Conservation (phyloP, 2,329 filamentous ascomycete species). For the Microdochium paspali region DNA sequence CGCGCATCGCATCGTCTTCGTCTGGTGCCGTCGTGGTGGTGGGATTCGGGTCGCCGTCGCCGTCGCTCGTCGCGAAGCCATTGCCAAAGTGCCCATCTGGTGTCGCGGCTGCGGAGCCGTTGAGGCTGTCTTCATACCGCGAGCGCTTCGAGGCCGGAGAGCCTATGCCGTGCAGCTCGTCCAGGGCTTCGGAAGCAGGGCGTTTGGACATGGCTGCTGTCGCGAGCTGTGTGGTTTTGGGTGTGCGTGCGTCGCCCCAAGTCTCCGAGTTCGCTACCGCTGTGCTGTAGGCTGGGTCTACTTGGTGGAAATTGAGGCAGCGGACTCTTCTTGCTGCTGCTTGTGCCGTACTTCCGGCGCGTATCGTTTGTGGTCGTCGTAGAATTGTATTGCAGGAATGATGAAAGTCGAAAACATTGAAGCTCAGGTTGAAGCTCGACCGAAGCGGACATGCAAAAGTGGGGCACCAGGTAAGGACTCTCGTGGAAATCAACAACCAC, state of each 20-base stretch:
- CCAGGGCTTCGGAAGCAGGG: constrained; percentile 49
- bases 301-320: neutral
- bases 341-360: neutral
- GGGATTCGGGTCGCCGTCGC: constrained; percentile 14
- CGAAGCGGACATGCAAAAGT: neutral
- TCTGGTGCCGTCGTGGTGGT: constrained; percentile 12
- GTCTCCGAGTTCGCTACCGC: too few relatives aligned
- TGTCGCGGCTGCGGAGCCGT: constrained; percentile 14
- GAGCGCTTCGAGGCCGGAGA: constrained; percentile 53
- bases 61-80: constrained; percentile 11
- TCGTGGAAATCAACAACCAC: neutral
- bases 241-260: too few relatives aligned
- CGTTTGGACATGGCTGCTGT: constrained; percentile 38
- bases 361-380: neutral
- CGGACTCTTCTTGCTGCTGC: neutral
- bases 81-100: constrained; percentile 6
- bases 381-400: neutral
- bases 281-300: too few relatives aligned
- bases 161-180: constrained; percentile 41
- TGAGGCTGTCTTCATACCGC: constrained; percentile 31
- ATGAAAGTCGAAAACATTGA: neutral
- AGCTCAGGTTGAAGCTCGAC: neutral
- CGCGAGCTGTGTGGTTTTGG: neutral
- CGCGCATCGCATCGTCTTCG: constrained; percentile 22
- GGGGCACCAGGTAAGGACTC: neutral